These are phyloP conservation scores for Euphorbia tirucalli DNA, from an alignment of 345 rosid genomes.

Conservation along the genomic window DNA sequence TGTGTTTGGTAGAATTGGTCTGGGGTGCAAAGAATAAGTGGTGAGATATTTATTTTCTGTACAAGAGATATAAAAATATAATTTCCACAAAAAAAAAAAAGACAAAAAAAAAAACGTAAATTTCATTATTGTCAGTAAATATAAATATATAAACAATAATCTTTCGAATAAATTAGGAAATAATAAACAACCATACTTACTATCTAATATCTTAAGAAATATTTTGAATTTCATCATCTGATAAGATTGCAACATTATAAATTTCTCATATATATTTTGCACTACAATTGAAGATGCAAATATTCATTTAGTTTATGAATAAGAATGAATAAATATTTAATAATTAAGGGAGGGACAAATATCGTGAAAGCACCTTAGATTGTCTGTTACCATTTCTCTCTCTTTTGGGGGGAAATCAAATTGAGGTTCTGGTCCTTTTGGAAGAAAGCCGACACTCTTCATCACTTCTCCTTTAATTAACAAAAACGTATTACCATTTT, in stretches of 20 bases:
- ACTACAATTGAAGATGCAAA: too few relatives aligned
- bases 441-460: conserved; percentile 2
- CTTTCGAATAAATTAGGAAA: too few relatives aligned
- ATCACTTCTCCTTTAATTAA: not conserved
- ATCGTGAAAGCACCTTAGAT: not conserved
- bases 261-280: not conserved
- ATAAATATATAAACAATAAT: too few relatives aligned
- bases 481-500: not conserved
- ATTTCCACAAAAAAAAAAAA: too few relatives aligned
- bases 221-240: too few relatives aligned
- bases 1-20: conserved; percentile 1
- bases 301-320: not conserved
- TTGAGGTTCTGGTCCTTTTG: not conserved
- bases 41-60: not conserved
- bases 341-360: conserved; percentile 2
- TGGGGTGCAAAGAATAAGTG: not conserved
- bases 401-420: conserved; percentile 5
- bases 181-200: too few relatives aligned
- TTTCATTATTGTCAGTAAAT: too few relatives aligned
- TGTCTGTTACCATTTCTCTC: not conserved
- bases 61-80: too few relatives aligned
- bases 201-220: too few relatives aligned
- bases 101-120: too few relatives aligned
- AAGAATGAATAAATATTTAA: not conserved
- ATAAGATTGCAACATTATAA: not conserved